Evolutionary conservation across 2,329 filamentous ascomycete genomes (phyloP), one percentile per base, ranked within the genome.

Genomic region (Colletotrichum lindemuthianum): DNA sequence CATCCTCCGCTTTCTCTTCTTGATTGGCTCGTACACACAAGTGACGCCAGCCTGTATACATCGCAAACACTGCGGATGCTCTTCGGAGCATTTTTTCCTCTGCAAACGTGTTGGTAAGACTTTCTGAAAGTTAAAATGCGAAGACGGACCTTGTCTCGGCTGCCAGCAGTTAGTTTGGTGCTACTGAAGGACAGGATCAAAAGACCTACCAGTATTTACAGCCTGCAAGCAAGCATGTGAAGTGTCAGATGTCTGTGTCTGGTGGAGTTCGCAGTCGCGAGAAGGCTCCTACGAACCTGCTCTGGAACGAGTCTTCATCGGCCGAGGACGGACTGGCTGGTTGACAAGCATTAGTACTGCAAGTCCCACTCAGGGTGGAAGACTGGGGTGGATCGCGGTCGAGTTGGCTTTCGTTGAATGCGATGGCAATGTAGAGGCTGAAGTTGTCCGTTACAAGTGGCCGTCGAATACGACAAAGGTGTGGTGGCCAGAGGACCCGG

Each of bases 51-150:
- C 59, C 41, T 67, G 66, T 8, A 67, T 45, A 47, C 66, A 67
- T 13, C 66, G 66, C 3, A 66, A 51, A 36, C 66, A 67, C 34
- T 55, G 66, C 6, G 66, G 66, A 11, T 56, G 64, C 48, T 67
- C 66, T 53, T 67, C 66, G 12, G 66, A 67, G 43, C 66, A 67
- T 48, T 67, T 67, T 34, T 67, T 67, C 37, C 66, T 55, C 66
- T 67, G 10, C 4, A 16, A n/a, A 24, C 12, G 24, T 16, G 45
- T 63, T 49, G 43, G 55, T 43, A 7, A 53, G 34, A 16, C 4
- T 13, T 8, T 6, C 2, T 16, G 2, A n/a, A 13, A 2, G 13
- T 32, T 12, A 13, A 15, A 3, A 2, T 13, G 41, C 10, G 16
- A 15, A 2, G n/a, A 54, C 54, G 9, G 63, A 67, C 66, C 63